Percentiles rank a stretch among this genome's conserved stretches.
phyloP scores from a whole-genome alignment of 495 filamentous ascomycete species.

The Oidiodendron maius region DNA sequence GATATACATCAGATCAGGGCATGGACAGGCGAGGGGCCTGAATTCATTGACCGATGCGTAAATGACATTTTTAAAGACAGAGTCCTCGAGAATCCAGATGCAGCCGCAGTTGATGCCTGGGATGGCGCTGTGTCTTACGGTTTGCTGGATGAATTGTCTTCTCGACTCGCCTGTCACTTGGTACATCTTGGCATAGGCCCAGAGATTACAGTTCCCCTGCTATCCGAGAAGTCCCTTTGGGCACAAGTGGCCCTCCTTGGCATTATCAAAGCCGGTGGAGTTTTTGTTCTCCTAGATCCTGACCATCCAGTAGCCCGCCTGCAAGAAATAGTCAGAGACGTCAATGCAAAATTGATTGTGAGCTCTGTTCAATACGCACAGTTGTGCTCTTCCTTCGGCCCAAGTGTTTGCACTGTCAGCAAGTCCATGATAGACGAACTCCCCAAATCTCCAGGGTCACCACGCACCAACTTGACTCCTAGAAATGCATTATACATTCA shows the following conservation, averaged over 20 bases:
- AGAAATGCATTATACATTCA: slow-evolving; percentile 20
- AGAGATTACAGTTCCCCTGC: slow-evolving; percentile 12
- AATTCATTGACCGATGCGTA: background rate
- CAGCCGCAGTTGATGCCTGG: slow-evolving; percentile 37
- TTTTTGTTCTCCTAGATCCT: slow-evolving; percentile 49
- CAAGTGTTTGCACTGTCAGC: too few relatives aligned
- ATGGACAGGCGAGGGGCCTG: background rate
- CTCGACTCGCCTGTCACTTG: background rate
- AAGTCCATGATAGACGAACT: background rate
- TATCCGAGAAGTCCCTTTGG: slow-evolving; percentile 39
- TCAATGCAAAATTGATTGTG: slow-evolving; percentile 2
- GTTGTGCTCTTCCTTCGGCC: background rate
- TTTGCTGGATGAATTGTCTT: slow-evolving; percentile 10
- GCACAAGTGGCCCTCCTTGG: slow-evolving; percentile 35
- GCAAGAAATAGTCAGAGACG: slow-evolving; percentile 1
- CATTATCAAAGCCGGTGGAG: slow-evolving; percentile 35
- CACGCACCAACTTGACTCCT: background rate
- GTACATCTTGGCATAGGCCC: background rate
- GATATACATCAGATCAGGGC: too few relatives aligned
- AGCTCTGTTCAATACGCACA: slow-evolving; percentile 1
- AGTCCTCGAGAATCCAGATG: background rate
- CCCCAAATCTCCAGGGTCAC: background rate
- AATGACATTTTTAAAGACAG: background rate
- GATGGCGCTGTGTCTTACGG: slow-evolving; percentile 30
- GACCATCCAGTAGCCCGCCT: slow-evolving; percentile 20